Conservation (phyloP, 176 grass and related monocot species). For the Tillandsia fasciculata region DNA sequence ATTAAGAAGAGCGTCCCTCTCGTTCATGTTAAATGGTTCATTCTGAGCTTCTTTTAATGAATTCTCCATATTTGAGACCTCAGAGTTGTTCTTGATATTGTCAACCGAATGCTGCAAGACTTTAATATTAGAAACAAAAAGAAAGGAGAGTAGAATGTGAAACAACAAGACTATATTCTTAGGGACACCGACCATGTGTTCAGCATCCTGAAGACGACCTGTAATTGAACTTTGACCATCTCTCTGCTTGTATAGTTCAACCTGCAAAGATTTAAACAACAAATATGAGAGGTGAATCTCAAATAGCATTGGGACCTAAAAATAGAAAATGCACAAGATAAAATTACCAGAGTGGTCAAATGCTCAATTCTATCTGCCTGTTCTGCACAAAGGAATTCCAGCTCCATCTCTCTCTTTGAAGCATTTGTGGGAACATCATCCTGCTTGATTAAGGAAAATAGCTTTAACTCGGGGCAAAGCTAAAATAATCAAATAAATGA, state of each 20-base stretch:
- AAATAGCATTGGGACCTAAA: not conserved
- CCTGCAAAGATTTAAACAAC: slow-evolving; percentile 28
- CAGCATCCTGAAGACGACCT: slow-evolving; percentile 7
- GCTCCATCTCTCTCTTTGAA: slow-evolving; percentile 59
- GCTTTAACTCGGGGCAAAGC: not conserved
- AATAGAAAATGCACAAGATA: not conserved
- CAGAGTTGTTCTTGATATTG: not conserved
- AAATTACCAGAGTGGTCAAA: slow-evolving; percentile 49
- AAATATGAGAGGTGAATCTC: slow-evolving; percentile 9
- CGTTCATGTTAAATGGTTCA: slow-evolving; percentile 12
- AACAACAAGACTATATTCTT: not conserved
- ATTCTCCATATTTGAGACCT: not conserved
- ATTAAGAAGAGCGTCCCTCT: slow-evolving; percentile 32
- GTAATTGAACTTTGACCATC: slow-evolving; percentile 19
- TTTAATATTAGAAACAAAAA: not conserved
- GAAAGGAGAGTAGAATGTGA: not conserved
- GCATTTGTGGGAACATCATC: slow-evolving; percentile 13
- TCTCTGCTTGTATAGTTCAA: slow-evolving; percentile 45
- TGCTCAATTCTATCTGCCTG: slow-evolving; percentile 69
- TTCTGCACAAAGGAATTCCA: slow-evolving; percentile 80
- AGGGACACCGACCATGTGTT: slow-evolving; percentile 15
- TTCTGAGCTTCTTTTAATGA: slow-evolving; percentile 3
- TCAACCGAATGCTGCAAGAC: slow-evolving; percentile 3
- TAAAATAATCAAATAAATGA: not conserved
- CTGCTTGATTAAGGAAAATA: slow-evolving; percentile 26